Percentiles rank a stretch among this genome's conserved stretches.
Conservation (phyloP, 129 eudicot species). For the Flaveria ramosissima region DNA sequence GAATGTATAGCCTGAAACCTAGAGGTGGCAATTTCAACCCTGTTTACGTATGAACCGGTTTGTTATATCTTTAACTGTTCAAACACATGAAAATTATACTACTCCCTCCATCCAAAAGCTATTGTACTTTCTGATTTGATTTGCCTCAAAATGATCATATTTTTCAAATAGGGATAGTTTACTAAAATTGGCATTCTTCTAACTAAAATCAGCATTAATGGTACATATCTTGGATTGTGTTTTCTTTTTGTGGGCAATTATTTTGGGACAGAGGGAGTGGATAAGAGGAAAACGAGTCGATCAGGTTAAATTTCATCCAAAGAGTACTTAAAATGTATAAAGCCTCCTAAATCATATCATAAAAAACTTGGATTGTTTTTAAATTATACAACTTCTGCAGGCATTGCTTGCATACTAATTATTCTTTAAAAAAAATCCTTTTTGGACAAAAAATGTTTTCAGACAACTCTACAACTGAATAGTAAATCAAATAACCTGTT, state of each 20-base stretch:
- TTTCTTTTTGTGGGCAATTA: background rate
- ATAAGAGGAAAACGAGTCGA: background rate
- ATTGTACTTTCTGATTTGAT: background rate
- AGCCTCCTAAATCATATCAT: background rate
- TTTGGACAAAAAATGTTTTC: background rate
- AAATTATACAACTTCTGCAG: background rate
- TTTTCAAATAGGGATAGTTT: background rate
- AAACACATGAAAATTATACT: background rate
- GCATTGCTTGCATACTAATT: background rate
- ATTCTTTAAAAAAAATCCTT: background rate
- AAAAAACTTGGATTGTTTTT: background rate
- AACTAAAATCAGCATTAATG: background rate
- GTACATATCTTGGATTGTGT: background rate
- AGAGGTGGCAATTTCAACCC: constrained; percentile 18
- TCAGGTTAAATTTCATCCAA: background rate
- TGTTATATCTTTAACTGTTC: background rate
- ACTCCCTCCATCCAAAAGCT: background rate
- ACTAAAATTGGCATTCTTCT: background rate
- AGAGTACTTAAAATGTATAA: background rate
- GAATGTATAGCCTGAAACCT: constrained; percentile 14
- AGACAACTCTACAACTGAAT: background rate
- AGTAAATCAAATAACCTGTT: background rate
- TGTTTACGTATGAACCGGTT: background rate
- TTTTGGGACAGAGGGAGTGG: background rate
- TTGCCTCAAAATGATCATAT: background rate